Base-by-base conservation (phyloP, 2,329 filamentous ascomycete species). In the Pestalotiopsis sp. region DNA sequence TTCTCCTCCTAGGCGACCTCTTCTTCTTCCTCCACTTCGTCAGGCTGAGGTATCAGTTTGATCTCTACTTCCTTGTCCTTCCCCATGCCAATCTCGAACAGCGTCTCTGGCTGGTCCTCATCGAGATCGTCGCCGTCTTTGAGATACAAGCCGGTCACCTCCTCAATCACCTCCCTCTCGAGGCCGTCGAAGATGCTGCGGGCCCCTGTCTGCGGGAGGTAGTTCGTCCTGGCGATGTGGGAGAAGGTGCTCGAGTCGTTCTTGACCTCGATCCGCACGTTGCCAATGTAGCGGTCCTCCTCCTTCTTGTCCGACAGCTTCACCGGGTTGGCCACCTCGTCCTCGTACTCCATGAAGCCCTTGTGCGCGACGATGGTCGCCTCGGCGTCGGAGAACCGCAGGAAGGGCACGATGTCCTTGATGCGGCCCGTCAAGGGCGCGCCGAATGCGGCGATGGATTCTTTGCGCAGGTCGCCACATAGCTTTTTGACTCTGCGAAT, bases 361-460 rank as follows among this genome's bases (percentile, higher is more conserved):
- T 81, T 83, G 71, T 86, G 82, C 0, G 78, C 80, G 1, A 85
- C 75, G 0, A 84, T 79, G 1, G 79, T 79, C 68, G 81, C 77
- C 61, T 76, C 74, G 27, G 66, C 69, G 12, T 69, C 23, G 17
- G 71, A 68, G 65, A 76, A 77, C 12, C 69, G 68, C 2, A 77
- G 65, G 61, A 78, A 78, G 4, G 71, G 71, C 4, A 76, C 67
- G 62, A 75, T 70, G 20, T 74, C 75, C 0, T 77, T 79, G 13
- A 86, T 79, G 2, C 83, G 79, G 5, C 82, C 79, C 0, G 82
- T 78, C n/a, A 85, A 69, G 1, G 81, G 81, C 13, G 78, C 70
- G 76, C 73, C 71, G 57, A 74, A 74, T 23, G 41, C 57, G 12
- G 39, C 12, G 14, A 39, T 39, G 62, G 67, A 73, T 27, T 70